These are phyloP conservation scores for Cinnamomum chago DNA, from an alignment of 164 flowering plant species.

Conservation along the genomic window DNA sequence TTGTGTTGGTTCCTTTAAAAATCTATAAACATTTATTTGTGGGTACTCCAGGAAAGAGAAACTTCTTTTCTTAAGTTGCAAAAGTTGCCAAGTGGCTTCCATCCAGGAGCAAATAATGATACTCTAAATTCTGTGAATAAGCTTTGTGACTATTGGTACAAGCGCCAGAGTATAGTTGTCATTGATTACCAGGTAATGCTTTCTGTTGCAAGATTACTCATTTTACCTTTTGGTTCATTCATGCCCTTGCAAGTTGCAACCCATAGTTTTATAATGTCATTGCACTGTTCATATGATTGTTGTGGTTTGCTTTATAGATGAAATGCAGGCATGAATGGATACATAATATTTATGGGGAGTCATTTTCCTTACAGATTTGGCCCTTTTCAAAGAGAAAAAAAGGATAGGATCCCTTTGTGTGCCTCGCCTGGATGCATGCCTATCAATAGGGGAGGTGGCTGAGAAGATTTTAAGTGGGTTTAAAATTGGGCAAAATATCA, in stretches of 20 bases:
- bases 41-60: slow-evolving; percentile 21
- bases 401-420: too few relatives aligned
- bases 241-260: not conserved
- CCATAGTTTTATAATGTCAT: not conserved
- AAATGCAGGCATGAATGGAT: not conserved
- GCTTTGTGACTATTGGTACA: slow-evolving; percentile 53
- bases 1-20: not conserved
- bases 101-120: slow-evolving; percentile 22
- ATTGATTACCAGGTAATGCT: slow-evolving; percentile 58
- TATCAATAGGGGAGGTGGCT: too few relatives aligned
- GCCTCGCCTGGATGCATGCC: too few relatives aligned
- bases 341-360: not conserved
- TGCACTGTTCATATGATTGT: not conserved
- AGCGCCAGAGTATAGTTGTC: slow-evolving; percentile 46
- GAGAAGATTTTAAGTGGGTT: too few relatives aligned
- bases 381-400: too few relatives aligned
- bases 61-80: not conserved
- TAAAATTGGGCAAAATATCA: too few relatives aligned
- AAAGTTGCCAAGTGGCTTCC: slow-evolving; percentile 8
- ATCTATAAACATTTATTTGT: slow-evolving; percentile 3
- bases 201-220: not conserved
- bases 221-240: not conserved
- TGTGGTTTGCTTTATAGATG: not conserved
- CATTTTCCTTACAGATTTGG: too few relatives aligned
- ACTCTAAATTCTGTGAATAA: slow-evolving; percentile 40